Conservation (phyloP, 371 early-diverging fungal genomes). For the Mortierella sp. region DNA sequence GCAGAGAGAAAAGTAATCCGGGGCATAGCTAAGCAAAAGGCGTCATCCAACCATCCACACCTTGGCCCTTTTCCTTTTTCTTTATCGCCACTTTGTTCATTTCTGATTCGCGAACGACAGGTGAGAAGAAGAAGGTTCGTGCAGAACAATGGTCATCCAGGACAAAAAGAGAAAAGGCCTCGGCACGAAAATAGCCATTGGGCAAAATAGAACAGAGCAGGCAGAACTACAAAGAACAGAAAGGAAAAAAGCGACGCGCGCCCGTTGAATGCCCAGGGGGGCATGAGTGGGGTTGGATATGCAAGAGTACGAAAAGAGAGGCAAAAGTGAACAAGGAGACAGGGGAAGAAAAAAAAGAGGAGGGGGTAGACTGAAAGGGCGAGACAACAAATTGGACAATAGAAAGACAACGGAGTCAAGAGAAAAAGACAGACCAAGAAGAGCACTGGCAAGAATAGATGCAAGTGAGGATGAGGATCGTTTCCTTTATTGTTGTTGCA, state of each 20-base stretch:
- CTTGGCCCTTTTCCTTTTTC: no score
- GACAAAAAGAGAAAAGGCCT: not conserved
- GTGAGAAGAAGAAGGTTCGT: not conserved
- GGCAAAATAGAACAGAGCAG: not conserved
- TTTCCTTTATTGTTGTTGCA: no score
- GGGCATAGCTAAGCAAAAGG: slow-evolving; percentile 4
- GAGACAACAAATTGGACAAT: not conserved
- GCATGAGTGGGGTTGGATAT: not conserved
- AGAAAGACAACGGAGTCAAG: not conserved
- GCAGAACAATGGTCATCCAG: not conserved
- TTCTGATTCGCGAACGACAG: not conserved
- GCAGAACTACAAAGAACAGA: not conserved
- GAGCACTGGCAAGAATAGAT: not conserved
- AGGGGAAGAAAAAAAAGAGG: not conserved
- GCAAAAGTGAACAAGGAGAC: not conserved
- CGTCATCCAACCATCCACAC: not conserved
- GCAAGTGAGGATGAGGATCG: not conserved
- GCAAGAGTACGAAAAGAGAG: not conserved
- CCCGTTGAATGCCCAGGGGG: not conserved
- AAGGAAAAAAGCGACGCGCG: not conserved
- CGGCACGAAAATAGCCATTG: not conserved
- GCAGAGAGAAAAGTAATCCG: not conserved
- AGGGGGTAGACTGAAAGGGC: not conserved
- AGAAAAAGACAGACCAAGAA: not conserved
- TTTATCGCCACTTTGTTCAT: not conserved